Percentiles rank a stretch among this genome's conserved stretches.
Conservation (phyloP, 2,329 filamentous ascomycete genomes). For the Nemania bipapillata region DNA sequence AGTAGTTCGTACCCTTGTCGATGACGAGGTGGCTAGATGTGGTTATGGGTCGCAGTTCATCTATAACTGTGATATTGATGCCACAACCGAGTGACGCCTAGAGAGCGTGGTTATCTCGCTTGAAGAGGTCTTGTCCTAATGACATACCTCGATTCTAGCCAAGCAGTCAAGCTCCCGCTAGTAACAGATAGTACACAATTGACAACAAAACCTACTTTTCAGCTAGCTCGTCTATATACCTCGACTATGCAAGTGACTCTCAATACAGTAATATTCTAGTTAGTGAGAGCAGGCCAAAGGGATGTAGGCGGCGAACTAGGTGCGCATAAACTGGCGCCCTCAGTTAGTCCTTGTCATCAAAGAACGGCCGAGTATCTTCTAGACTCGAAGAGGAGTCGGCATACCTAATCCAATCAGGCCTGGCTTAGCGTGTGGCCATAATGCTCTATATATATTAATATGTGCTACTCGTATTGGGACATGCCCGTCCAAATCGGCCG, state of each 20-base stretch:
- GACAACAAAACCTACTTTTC: neutral
- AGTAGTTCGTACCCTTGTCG: conserved; percentile 26
- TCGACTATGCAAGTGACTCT: neutral
- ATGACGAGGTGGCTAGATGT: conserved; percentile 38
- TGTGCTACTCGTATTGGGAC: conserved; percentile 22
- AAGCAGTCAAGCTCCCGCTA: neutral
- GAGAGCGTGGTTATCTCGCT: neutral
- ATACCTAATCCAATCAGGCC: conserved; percentile 27
- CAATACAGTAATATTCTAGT: neutral
- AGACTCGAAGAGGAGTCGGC: conserved; percentile 23
- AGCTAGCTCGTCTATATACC: neutral
- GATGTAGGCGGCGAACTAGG: neutral
- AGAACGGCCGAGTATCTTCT: conserved; percentile 36
- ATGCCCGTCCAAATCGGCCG: conserved; percentile 34
- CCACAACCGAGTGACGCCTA: neutral
- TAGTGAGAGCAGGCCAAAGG: neutral
- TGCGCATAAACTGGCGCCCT: conserved; percentile 13
- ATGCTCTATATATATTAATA: conserved; percentile 31
- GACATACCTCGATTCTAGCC: neutral
- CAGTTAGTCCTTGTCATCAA: conserved; percentile 30
- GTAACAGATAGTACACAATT: conserved; percentile 1
- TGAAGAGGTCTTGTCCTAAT: neutral
- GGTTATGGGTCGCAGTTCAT: conserved; percentile 36
- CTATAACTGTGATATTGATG: conserved; percentile 22
- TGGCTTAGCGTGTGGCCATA: conserved; percentile 28